Conservation (phyloP, 2,329 filamentous ascomycete genomes). For the Penicillium sp. region DNA sequence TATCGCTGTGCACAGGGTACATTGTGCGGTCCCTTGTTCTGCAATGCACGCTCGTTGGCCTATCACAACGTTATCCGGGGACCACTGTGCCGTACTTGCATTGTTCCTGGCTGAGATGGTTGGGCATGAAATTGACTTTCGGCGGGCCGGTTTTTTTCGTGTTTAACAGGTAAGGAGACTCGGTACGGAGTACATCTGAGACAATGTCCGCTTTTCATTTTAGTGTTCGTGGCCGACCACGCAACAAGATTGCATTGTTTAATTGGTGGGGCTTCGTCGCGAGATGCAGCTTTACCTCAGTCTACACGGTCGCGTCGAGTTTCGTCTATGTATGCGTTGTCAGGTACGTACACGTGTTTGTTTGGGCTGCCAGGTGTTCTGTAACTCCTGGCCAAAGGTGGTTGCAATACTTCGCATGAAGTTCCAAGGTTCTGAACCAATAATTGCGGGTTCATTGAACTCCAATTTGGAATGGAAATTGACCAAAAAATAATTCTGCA, state of each 20-base stretch:
- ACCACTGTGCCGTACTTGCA: slow-evolving; percentile 10
- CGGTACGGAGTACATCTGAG: slow-evolving; percentile 11
- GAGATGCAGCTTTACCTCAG: neutral
- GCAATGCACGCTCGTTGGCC: slow-evolving; percentile 8
- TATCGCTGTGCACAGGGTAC: neutral
- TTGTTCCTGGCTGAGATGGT: slow-evolving; percentile 8
- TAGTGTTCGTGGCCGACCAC: neutral
- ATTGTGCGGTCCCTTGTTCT: neutral
- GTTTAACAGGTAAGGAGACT: slow-evolving; percentile 14
- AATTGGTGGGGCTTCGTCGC: neutral
- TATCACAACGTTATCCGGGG: slow-evolving; percentile 10
- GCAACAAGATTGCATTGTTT: neutral
- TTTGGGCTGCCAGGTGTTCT: neutral
- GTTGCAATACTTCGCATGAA: neutral
- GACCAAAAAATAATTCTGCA: neutral
- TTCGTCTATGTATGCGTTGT: neutral
- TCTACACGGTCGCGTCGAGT: neutral
- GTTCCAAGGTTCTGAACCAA: neutral
- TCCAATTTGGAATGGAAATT: neutral
- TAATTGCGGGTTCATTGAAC: neutral
- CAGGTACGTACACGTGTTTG: neutral
- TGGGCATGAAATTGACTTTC: slow-evolving; percentile 18
- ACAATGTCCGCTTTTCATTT: slow-evolving; percentile 12
- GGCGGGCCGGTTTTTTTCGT: slow-evolving; percentile 1
- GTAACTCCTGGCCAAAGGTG: neutral